phyloP scores from a whole-genome alignment of 345 rosid genomes.

The Eucalyptus tenuipes region DNA sequence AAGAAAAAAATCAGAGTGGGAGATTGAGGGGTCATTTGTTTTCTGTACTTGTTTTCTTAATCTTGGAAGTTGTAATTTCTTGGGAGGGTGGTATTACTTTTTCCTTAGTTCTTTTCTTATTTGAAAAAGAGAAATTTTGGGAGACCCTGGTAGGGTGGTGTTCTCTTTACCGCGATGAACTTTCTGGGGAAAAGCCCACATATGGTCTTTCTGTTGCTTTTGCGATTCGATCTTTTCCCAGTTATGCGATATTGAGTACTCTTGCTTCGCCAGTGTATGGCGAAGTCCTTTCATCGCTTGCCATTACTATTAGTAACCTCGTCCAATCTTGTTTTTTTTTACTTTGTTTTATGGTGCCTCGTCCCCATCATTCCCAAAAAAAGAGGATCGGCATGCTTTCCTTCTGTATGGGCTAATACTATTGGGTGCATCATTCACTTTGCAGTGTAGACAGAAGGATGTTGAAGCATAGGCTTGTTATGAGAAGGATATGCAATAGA shows the following conservation, averaged over 20 bases:
- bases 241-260: neutral
- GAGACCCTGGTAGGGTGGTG: neutral
- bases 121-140: neutral
- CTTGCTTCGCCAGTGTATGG: neutral
- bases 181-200: neutral
- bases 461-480: neutral
- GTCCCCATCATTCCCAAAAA: neutral
- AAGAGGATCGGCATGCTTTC: neutral
- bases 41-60: neutral
- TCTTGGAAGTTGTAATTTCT: neutral
- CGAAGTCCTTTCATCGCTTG: neutral
- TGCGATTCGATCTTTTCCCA: neutral
- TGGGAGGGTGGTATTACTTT: neutral
- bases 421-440: neutral
- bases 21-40: neutral
- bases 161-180: neutral
- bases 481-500: neutral
- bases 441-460: neutral
- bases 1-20: neutral
- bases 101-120: neutral
- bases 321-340: neutral
- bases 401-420: neutral
- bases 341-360: neutral
- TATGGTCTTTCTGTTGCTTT: neutral
- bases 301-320: neutral